phyloP scores from a whole-genome alignment of 345 rosid genomes.

The Pugionium cornutum region DNA sequence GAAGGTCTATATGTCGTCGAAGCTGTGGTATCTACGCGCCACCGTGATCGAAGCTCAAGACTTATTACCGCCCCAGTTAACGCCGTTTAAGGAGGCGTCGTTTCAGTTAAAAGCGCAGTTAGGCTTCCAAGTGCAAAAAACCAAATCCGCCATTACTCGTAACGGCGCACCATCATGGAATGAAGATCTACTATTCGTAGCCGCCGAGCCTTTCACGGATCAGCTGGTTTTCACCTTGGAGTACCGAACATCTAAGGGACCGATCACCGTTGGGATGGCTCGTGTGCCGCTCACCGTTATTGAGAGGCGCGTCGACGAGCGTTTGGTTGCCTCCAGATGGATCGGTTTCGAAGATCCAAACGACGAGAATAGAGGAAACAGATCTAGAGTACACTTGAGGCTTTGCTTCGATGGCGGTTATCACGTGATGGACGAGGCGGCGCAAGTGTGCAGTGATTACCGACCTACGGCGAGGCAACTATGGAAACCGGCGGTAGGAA shows the following conservation, averaged over 20 bases:
- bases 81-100: slow-evolving; percentile 54
- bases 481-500: slow-evolving; percentile 84
- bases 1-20: slow-evolving; percentile 81
- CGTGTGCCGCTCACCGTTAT: slow-evolving; percentile 51
- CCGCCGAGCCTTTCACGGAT: slow-evolving; percentile 74
- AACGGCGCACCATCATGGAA: slow-evolving; percentile 82
- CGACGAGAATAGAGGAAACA: slow-evolving; percentile 55
- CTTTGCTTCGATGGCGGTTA: slow-evolving; percentile 91
- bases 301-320: slow-evolving; percentile 88
- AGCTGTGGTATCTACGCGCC: slow-evolving; percentile 83
- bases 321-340: slow-evolving; percentile 72
- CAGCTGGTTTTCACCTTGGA: slow-evolving; percentile 59
- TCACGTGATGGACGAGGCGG: slow-evolving; percentile 94
- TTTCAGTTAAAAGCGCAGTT: slow-evolving; percentile 71
- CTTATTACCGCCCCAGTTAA: slow-evolving; percentile 41
- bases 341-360: slow-evolving; percentile 54
- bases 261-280: slow-evolving; percentile 48
- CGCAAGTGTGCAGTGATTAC: slow-evolving; percentile 80
- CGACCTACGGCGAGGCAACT: slow-evolving; percentile 89
- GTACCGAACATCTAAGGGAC: slow-evolving; percentile 57
- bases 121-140: slow-evolving; percentile 75
- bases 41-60: slow-evolving; percentile 80
- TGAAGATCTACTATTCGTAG: slow-evolving; percentile 76
- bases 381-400: slow-evolving; percentile 74
- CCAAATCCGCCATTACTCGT: slow-evolving; percentile 52